Conservation (phyloP, 2,329 filamentous ascomycete species). For the Colletotrichum echinochloae region DNA sequence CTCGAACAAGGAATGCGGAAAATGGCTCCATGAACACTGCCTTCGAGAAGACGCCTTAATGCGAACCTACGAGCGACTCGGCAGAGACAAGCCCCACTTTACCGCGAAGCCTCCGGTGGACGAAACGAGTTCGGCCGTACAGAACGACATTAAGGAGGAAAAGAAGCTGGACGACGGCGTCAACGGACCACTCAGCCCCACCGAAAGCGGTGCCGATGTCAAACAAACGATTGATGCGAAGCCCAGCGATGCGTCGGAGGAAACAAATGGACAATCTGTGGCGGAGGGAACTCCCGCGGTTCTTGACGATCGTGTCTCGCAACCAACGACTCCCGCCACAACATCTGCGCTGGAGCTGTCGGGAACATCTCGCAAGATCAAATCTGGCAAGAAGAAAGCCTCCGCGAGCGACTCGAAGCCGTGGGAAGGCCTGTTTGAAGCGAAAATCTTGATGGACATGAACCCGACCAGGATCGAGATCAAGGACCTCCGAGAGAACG, state of each 20-base stretch:
- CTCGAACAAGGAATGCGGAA: slow-evolving; percentile 64
- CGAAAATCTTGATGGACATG: slow-evolving; percentile 58
- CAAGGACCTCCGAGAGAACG: slow-evolving; percentile 60
- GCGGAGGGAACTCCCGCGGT: slow-evolving; percentile 41
- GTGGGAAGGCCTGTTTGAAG: slow-evolving; percentile 65
- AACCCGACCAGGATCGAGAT: slow-evolving; percentile 64
- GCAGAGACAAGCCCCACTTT: slow-evolving; percentile 63
- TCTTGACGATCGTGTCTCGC: slow-evolving; percentile 42
- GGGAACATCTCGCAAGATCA: slow-evolving; percentile 43
- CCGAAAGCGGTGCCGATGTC: slow-evolving; percentile 62
- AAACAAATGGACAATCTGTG: slow-evolving; percentile 53
- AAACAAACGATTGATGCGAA: slow-evolving; percentile 67
- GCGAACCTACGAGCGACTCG: slow-evolving; percentile 62
- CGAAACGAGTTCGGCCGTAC: slow-evolving; percentile 39
- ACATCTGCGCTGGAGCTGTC: slow-evolving; percentile 20
- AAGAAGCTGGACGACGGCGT: slow-evolving; percentile 34
- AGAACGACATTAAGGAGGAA: slow-evolving; percentile 50
- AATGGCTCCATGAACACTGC: slow-evolving; percentile 74
- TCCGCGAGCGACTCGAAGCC: slow-evolving; percentile 56
- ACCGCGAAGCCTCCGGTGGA: slow-evolving; percentile 46
- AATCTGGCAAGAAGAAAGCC: slow-evolving; percentile 48
- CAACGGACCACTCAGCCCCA: slow-evolving; percentile 60
- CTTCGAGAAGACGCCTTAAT: slow-evolving; percentile 67
- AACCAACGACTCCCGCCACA: slow-evolving; percentile 39
- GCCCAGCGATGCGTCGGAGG: slow-evolving; percentile 56